Base-by-base conservation (phyloP, 139 green algal genomes). In the Haematococcus lacustris region DNA sequence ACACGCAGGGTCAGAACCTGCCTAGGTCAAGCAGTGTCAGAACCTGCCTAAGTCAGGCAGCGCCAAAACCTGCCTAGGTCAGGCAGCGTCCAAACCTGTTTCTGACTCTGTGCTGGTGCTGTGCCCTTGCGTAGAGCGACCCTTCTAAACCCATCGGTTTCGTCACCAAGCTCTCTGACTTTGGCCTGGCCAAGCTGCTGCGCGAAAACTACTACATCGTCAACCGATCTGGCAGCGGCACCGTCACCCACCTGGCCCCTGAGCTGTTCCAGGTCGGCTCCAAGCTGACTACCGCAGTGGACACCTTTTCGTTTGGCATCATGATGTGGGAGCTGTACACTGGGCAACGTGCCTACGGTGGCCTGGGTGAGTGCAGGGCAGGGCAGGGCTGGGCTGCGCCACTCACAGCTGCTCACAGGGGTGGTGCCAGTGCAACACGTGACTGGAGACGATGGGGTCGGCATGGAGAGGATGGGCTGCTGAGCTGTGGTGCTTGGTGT, bases 301-400 rank as follows among this genome's bases (percentile, higher is more conserved):
- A 89, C 70, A 81, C 84, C 6, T 86, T 85, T 71, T 84, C 78
- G 40, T 89, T 89, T 70, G 83, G 75, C 34, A 81, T 76, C 70
- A 81, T 76, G 68, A 85, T 86, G 80, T 86, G 84, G 78, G 80
- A 89, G 80, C 60, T 89, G 41, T 89, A 89, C 78, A 89, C 84
- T 6, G 84, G 84, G 1, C 80, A 86, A 70, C 68, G 84, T 7
- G 84, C 80, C 21, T 89, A 86, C 70, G 78, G 76, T 37, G 84
- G 84, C 21, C 76, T 89, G 39, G 79, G 78, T 1, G 53, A 64
- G 53, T 4, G 4, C 53, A 64, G 13, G 21, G 53, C 23, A 64
- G 53, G 53, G 53, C 9, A 26, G 21, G 53, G 13, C 9, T 21
- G 21, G 53, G n/a, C n/a, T n/a, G n/a, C n/a, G n/a, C n/a, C n/a